Evolutionary conservation across 2,329 filamentous ascomycete species (phyloP), one percentile per base, ranked within the genome.

Genomic region (Clonostachys chloroleuca): DNA sequence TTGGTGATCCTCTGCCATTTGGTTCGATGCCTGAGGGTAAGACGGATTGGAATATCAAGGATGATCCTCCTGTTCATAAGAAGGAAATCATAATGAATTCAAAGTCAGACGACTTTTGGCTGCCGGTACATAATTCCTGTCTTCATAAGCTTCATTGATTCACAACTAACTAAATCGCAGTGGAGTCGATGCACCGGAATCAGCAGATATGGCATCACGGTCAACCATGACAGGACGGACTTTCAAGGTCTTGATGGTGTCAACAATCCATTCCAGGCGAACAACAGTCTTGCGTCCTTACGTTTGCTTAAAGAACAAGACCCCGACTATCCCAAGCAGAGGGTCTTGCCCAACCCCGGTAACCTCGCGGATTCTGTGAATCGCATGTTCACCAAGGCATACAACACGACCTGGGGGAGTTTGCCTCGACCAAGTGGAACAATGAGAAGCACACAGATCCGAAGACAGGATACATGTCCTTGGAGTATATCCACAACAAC

Each of bases 401-500:
- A 59, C n/a, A 49, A 55, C 40, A 54, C 54, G 35, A 56, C 60
- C 35, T 53, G 58, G 51, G 55, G 46, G 36, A 18, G 5, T 54
- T 47, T 40, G 33, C 46, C 10, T 47, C 36, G 2, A 39, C 36
- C 36, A 39, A 39, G 10, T 39, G 36, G 36, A 12, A 39, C 5
- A 39, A 39, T n/a, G 36, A 39, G 40, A 5, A 52, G 44, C 33
- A 35, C 13, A 43, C 9, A 16, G 34, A 37, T 7, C 24, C 40
- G 18, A 49, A 40, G 6, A 46, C 37, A 6, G 49, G 53, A 13
- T 54, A 52, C 14, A 34, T 56, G 36, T 57, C 55, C 9, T 50
- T 71, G 9, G 69, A 74, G 54, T 62, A 59, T 44, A 56, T 70
- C 36, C 69, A 72, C 47, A 69, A 70, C 47, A 59, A 59, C 40